Evolutionary conservation across 2,329 filamentous ascomycete genomes (phyloP).

Genomic region (Nectriaceae sp.): DNA sequence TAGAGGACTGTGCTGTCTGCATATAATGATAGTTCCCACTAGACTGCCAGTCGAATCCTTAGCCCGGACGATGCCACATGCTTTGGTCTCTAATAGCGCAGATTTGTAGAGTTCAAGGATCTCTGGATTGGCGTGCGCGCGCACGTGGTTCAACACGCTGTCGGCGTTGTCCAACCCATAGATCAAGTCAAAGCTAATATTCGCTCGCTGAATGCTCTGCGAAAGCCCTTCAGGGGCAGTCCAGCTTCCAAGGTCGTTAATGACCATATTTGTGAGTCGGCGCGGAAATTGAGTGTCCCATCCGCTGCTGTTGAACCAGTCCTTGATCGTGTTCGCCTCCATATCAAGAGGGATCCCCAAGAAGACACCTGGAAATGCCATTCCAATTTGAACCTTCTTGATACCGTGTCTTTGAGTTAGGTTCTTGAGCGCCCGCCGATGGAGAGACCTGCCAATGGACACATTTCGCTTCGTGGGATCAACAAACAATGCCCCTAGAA

Average conservation of each 20-base stretch:
- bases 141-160: slow-evolving; percentile 73
- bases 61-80: slow-evolving; percentile 81
- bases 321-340: slow-evolving; percentile 48
- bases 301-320: slow-evolving; percentile 88
- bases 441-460: slow-evolving; percentile 87
- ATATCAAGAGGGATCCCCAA: slow-evolving; percentile 72
- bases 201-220: slow-evolving; percentile 70
- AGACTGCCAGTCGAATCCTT: slow-evolving; percentile 69
- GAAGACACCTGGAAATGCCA: slow-evolving; percentile 81
- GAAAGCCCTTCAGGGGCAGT: slow-evolving; percentile 74
- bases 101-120: slow-evolving; percentile 78
- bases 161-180: slow-evolving; percentile 77
- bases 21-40: slow-evolving; percentile 78
- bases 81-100: slow-evolving; percentile 69
- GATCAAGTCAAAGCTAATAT: slow-evolving; percentile 80
- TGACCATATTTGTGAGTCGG: slow-evolving; percentile 66
- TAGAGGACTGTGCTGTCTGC: slow-evolving; percentile 68
- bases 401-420: slow-evolving; percentile 70
- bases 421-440: slow-evolving; percentile 79
- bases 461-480: slow-evolving; percentile 84
- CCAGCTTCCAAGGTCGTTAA: slow-evolving; percentile 74
- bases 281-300: slow-evolving; percentile 73
- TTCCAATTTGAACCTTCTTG: slow-evolving; percentile 80
- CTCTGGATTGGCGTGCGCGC: slow-evolving; percentile 72
- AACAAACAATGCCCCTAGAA: slow-evolving; percentile 85